Conservation (phyloP, 225 moss, liverwort and hornwort genomes). For the Lunularia cruciata region DNA sequence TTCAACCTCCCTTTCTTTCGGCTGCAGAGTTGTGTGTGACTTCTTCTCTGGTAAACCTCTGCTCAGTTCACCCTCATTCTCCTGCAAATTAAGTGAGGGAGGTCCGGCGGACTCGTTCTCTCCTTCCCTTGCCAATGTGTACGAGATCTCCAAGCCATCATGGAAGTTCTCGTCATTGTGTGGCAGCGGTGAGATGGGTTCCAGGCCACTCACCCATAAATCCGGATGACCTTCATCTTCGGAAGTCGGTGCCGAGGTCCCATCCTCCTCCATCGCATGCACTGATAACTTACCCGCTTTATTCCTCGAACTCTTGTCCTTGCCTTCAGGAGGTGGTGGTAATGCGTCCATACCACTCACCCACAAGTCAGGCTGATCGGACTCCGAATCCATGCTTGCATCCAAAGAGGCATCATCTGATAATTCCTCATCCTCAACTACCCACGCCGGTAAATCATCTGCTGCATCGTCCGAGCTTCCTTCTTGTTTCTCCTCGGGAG, state of each 20-base stretch:
- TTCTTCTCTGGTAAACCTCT: neutral
- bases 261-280: neutral
- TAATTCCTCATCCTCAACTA: conserved; percentile 8
- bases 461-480: neutral
- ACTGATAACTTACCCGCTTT: neutral
- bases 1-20: too few species aligned
- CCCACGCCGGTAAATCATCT: neutral
- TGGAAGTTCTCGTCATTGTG: neutral
- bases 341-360: conserved; percentile 8
- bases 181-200: neutral
- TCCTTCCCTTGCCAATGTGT: neutral
- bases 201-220: conserved; percentile 7
- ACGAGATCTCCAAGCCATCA: neutral
- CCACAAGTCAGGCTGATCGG: conserved; percentile 13
- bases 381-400: neutral
- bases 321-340: neutral
- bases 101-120: neutral
- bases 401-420: neutral
- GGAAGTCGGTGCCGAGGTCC: neutral
- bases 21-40: neutral
- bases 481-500: neutral
- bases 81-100: too few species aligned
- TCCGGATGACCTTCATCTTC: neutral
- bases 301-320: neutral
- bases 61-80: neutral